Base-by-base conservation (phyloP, 768 basidiomycete genomes). In the Termitomyces sp. region DNA sequence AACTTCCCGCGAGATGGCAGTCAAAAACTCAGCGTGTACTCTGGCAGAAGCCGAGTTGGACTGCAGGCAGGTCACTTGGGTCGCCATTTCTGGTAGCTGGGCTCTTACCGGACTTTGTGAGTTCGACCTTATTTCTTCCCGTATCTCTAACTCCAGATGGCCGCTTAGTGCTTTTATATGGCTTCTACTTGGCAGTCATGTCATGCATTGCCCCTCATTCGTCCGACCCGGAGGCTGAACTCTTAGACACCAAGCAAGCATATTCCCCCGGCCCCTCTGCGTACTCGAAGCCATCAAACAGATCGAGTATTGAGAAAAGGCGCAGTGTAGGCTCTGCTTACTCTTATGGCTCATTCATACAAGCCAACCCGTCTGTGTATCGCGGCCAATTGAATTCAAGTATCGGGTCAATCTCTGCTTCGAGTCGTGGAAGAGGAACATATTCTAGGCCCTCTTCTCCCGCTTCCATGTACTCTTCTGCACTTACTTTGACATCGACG, bases 21-120 rank as follows among this genome's bases (percentile, higher is more conserved):
- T 42, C 22, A 28, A 12, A 28, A 12, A 63, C 20, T 52, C 16
- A 49, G 16, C 28, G 7, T 18, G 28, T 28, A 33, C 28, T 44
- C 20, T 20, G 22, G 3, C 32, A 75, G 76, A 70, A 8, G 67
- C 72, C 20, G 60, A 65, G 52, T 62, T 67, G 16, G 67, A 66
- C 36, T 79, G 79, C 61, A 71, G 70, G 59, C 61, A 61, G 33
- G 65, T 75, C 35, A 69, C 71, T 16, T 68, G 67, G 24, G 59
- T 64, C 8, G 69, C 73, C 45, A 67, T 75, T 7, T 69, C 70
- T 60, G 73, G 69, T 22, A 70, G 73, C 33, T 77, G 73, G 71
- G 58, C 66, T 3, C 67, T 75, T 35, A 67, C 73, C 22, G 75
- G 68, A 32, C 68, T 79, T 44, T 58, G 79, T 80, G 68, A 64